Evolutionary conservation across 163 green algal species (phyloP).

Genomic region (Prototheca cutis): DNA sequence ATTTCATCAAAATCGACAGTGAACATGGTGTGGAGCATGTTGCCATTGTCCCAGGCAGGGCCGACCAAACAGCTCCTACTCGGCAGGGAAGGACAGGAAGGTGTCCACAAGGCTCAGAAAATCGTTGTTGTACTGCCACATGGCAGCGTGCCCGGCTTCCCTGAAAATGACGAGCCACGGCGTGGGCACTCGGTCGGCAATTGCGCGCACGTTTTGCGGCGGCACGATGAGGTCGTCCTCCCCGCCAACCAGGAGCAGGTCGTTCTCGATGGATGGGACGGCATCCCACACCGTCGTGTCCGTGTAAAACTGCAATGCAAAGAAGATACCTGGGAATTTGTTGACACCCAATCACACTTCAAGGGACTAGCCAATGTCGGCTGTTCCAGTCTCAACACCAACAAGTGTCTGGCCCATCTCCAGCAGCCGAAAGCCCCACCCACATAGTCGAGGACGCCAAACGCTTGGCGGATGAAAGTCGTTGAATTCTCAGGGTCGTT

Average conservation of each 20-base stretch:
- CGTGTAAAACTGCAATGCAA: neutral
- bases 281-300: neutral
- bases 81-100: neutral
- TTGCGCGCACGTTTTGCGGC: neutral
- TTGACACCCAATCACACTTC: neutral
- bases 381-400: neutral
- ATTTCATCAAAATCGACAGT: neutral
- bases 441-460: neutral
- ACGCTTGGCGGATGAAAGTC: neutral
- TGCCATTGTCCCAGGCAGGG: neutral
- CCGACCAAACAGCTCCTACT: neutral
- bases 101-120: neutral
- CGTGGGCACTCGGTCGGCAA: neutral
- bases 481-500: neutral
- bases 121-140: neutral
- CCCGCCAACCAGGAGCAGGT: neutral
- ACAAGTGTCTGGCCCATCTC: neutral
- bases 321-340: neutral
- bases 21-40: neutral
- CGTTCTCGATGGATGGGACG: neutral
- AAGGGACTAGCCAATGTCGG: neutral
- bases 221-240: neutral
- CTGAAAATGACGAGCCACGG: neutral
- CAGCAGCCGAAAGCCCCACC: neutral
- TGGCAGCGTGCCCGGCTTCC: neutral